Percentiles rank a stretch among this genome's conserved stretches.
These are phyloP conservation scores for Xylaria longipes DNA, from an alignment of 495 filamentous ascomycete genomes.

Conservation along the genomic window DNA sequence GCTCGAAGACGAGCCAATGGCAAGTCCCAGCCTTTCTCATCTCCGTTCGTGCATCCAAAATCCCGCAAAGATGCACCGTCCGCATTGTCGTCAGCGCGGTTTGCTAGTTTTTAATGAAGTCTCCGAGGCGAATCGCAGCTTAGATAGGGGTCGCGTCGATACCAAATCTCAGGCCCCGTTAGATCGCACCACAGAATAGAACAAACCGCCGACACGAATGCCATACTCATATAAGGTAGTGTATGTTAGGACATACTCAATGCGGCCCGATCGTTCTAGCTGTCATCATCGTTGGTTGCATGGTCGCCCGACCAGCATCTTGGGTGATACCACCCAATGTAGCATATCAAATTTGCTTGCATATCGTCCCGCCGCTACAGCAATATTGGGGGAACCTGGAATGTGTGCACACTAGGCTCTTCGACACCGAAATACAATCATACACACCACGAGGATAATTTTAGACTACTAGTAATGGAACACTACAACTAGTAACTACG, in stretches of 20 bases:
- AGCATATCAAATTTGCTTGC: not conserved
- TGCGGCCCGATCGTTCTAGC: conserved; percentile 4
- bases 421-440: not conserved
- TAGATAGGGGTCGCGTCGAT: not conserved
- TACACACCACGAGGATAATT: conserved; percentile 22
- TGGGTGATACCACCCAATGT: conserved; percentile 1
- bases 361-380: not conserved
- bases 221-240: not conserved
- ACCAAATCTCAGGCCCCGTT: not conserved
- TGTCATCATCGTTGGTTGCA: not conserved
- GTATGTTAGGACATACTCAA: not conserved
- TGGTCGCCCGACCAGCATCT: not conserved
- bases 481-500: not conserved
- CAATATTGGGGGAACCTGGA: not conserved
- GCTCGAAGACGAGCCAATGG: not conserved
- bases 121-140: not conserved
- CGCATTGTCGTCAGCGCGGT: not conserved
- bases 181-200: not conserved
- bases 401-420: not conserved
- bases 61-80: conserved; percentile 5
- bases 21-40: conserved; percentile 6
- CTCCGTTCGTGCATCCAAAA: conserved; percentile 28
- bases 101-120: not conserved
- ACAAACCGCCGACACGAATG: not conserved
- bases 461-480: not conserved